phyloP scores from a whole-genome alignment of 2,329 filamentous ascomycete species.

The Hyphodiscus sp. region DNA sequence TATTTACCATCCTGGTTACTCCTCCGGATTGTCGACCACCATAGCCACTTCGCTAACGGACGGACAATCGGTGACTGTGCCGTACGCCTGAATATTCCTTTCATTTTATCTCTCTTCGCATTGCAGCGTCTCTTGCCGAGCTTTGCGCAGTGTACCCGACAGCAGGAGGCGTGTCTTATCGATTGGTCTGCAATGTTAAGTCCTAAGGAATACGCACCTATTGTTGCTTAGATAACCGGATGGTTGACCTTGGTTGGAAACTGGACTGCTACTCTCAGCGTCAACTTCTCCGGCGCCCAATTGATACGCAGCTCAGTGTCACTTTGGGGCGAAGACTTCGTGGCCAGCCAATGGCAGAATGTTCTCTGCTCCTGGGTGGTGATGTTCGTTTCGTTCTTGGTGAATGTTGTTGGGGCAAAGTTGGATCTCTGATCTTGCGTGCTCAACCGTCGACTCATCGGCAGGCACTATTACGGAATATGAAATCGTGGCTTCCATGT shows the following conservation, averaged over 20 bases:
- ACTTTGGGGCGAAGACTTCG: slow-evolving; percentile 64
- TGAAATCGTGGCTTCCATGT: slow-evolving; percentile 67
- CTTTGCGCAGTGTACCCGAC: slow-evolving; percentile 71
- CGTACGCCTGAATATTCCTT: slow-evolving; percentile 66
- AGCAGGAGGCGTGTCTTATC: slow-evolving; percentile 69
- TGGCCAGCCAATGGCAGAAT: slow-evolving; percentile 62
- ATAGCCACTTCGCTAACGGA: slow-evolving; percentile 60
- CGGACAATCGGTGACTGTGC: slow-evolving; percentile 62
- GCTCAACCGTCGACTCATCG: too few relatives aligned
- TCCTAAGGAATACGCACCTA: slow-evolving; percentile 48
- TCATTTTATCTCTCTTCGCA: slow-evolving; percentile 64
- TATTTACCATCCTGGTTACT: slow-evolving; percentile 68
- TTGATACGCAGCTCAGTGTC: slow-evolving; percentile 60
- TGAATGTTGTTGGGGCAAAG: slow-evolving; percentile 58
- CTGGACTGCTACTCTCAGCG: slow-evolving; percentile 69
- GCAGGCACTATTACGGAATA: slow-evolving; percentile 59
- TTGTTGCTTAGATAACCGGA: slow-evolving; percentile 63
- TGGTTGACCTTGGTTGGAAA: slow-evolving; percentile 72
- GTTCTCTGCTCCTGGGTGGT: slow-evolving; percentile 67
- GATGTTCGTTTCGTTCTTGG: slow-evolving; percentile 55
- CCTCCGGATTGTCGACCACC: slow-evolving; percentile 55
- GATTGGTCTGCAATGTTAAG: slow-evolving; percentile 71
- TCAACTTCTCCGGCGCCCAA: slow-evolving; percentile 69
- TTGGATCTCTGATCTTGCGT: too few relatives aligned
- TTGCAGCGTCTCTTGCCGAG: slow-evolving; percentile 63